These are phyloP conservation scores for Boletus eberwhitei DNA, from an alignment of 768 basidiomycete species.

Conservation along the genomic window DNA sequence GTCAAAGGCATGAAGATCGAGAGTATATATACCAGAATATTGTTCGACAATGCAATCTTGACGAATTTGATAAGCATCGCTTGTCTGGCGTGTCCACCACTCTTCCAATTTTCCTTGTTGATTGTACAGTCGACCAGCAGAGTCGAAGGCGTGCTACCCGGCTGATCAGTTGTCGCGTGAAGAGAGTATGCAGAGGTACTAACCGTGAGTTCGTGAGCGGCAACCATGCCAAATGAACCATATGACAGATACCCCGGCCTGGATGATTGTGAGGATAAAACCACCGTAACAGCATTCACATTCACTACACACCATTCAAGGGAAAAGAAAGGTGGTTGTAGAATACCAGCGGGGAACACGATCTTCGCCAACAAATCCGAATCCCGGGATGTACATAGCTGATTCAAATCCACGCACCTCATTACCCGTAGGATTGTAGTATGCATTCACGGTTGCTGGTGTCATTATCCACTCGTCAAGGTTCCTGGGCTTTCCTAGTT, in stretches of 20 bases:
- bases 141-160: slow-evolving; percentile 82
- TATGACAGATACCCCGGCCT: slow-evolving; percentile 91
- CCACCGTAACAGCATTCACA: neutral
- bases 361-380: slow-evolving; percentile 46
- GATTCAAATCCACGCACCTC: slow-evolving; percentile 48
- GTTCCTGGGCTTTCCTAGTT: slow-evolving; percentile 69
- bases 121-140: slow-evolving; percentile 86
- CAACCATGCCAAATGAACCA: slow-evolving; percentile 90
- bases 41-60: slow-evolving; percentile 91
- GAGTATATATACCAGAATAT: slow-evolving; percentile 70
- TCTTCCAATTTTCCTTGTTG: slow-evolving; percentile 81
- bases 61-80: slow-evolving; percentile 74
- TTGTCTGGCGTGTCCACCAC: slow-evolving; percentile 93
- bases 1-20: neutral
- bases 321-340: slow-evolving; percentile 90
- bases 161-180: neutral
- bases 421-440: slow-evolving; percentile 83
- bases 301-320: slow-evolving; percentile 56
- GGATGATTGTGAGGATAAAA: slow-evolving; percentile 10
- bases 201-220: slow-evolving; percentile 89
- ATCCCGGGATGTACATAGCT: neutral
- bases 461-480: slow-evolving; percentile 83
- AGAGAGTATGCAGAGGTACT: slow-evolving; percentile 16
- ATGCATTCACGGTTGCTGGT: slow-evolving; percentile 83
- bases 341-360: slow-evolving; percentile 94